Evolutionary conservation across 768 basidiomycete genomes (phyloP).

Genomic region (Nidularia pulvinata): DNA sequence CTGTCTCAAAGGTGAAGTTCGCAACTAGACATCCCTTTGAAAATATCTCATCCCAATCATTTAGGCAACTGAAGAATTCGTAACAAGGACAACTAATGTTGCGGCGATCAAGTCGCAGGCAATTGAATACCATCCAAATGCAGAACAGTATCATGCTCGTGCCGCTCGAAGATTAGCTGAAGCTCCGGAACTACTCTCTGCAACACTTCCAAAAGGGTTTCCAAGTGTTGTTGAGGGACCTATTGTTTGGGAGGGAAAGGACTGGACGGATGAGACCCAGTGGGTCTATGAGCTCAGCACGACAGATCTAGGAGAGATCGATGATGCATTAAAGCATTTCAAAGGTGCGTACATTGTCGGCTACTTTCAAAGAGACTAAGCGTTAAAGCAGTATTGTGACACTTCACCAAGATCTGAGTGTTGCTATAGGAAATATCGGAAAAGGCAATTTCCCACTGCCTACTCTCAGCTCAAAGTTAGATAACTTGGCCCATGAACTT

Average conservation of each 20-base stretch:
- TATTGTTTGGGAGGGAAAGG: conserved; percentile 44
- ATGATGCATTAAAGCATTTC: conserved; percentile 34
- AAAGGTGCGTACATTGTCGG: conserved; percentile 20
- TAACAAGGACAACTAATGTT: no score
- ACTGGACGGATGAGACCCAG: conserved; percentile 37
- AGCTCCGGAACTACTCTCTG: conserved; percentile 28
- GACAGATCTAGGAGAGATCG: conserved; percentile 33
- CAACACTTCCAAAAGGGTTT: conserved; percentile 32
- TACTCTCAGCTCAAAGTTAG: conserved; percentile 28
- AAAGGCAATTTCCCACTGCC: conserved; percentile 43
- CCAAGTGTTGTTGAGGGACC: conserved; percentile 31
- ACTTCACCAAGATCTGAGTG: background rate
- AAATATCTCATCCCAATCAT: no score
- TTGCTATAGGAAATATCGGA: conserved; percentile 26
- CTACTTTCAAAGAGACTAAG: background rate
- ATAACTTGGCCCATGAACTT: conserved; percentile 35
- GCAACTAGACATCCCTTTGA: no score
- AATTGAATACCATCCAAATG: conserved; percentile 44
- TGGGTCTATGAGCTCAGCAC: conserved; percentile 38
- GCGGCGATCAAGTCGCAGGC: conserved; percentile 23
- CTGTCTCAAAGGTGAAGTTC: no score
- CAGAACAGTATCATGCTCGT: conserved; percentile 33
- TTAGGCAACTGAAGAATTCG: no score
- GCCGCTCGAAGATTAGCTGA: conserved; percentile 33
- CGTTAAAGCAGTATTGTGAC: background rate